These are phyloP conservation scores for Backusella sp. DNA, from an alignment of 192 early-diverging fungal species.

Conservation along the genomic window DNA sequence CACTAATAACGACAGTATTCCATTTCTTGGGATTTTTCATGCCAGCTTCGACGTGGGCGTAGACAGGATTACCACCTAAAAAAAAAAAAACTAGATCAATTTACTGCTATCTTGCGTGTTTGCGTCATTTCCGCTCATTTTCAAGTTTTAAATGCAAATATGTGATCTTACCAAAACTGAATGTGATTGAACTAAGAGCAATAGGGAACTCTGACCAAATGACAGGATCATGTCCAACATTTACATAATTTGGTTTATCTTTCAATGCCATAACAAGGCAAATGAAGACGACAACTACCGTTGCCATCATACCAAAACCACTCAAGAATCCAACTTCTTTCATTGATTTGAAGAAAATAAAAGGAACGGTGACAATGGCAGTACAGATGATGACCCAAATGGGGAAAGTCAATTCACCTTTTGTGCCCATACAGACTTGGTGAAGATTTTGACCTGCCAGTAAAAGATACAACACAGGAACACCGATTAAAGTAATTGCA, in stretches of 20 bases:
- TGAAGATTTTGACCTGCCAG: constrained; percentile 67
- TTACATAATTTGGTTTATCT: constrained; percentile 23
- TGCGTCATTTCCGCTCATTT: not conserved
- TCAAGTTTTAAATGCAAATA: not conserved
- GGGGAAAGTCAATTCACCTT: constrained; percentile 42
- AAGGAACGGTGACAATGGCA: constrained; percentile 59
- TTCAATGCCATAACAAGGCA: constrained; percentile 51
- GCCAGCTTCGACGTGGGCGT: constrained; percentile 73
- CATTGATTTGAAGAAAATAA: constrained; percentile 70
- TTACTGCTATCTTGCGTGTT: not conserved
- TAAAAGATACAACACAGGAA: constrained; percentile 65
- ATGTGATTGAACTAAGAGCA: constrained; percentile 61
- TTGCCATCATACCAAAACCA: constrained; percentile 67
- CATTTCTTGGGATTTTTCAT: constrained; percentile 74
- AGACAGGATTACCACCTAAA: constrained; percentile 68
- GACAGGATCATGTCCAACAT: constrained; percentile 34
- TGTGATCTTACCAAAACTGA: constrained; percentile 28
- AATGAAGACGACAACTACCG: constrained; percentile 65
- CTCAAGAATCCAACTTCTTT: constrained; percentile 73
- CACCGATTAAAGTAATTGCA: constrained; percentile 64
- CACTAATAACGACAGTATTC: constrained; percentile 53
- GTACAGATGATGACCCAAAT: constrained; percentile 60
- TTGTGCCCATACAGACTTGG: constrained; percentile 45
- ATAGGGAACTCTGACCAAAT: constrained; percentile 56
- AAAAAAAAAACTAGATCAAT: not conserved